These are phyloP conservation scores for Dryas drummondii DNA, from an alignment of 306 rosid species.

Conservation along the genomic window DNA sequence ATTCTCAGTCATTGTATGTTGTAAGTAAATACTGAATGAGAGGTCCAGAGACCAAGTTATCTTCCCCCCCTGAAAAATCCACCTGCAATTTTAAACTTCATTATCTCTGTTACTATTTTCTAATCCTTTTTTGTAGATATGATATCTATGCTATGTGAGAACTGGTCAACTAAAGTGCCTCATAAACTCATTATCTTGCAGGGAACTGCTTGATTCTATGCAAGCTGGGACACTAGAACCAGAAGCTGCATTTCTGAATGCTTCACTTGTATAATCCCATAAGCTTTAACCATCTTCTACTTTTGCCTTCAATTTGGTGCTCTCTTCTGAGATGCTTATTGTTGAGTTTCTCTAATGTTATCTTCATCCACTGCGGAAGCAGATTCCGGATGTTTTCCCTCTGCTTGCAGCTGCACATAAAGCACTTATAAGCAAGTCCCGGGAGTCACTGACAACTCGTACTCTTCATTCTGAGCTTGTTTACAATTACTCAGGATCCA, in stretches of 20 bases:
- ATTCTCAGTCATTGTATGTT: background rate
- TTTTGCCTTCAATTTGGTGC: background rate
- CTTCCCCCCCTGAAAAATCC: background rate
- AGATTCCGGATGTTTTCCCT: conserved; percentile 86
- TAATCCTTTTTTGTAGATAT: too few species aligned
- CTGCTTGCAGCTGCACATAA: conserved; percentile 80
- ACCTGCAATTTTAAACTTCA: background rate
- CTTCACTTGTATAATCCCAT: conserved; percentile 58
- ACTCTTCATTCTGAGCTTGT: conserved; percentile 96
- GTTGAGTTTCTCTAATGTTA: conserved; percentile 25
- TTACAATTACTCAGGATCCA: conserved; percentile 86
- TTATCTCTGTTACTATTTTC: background rate
- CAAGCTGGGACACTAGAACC: conserved; percentile 84
- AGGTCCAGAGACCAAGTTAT: background rate
- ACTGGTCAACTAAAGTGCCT: background rate
- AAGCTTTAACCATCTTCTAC: background rate
- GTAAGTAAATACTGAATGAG: background rate
- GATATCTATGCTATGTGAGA: background rate
- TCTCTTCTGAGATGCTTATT: background rate
- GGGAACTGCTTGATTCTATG: conserved; percentile 83
- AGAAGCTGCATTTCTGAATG: conserved; percentile 82
- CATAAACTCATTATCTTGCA: conserved; percentile 36
- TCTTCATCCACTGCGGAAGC: conserved; percentile 31
- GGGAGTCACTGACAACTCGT: conserved; percentile 75
- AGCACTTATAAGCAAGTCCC: conserved; percentile 66